Evolutionary conservation across 495 filamentous ascomycete species (phyloP).

Genomic region (Penicillium waksmanii): DNA sequence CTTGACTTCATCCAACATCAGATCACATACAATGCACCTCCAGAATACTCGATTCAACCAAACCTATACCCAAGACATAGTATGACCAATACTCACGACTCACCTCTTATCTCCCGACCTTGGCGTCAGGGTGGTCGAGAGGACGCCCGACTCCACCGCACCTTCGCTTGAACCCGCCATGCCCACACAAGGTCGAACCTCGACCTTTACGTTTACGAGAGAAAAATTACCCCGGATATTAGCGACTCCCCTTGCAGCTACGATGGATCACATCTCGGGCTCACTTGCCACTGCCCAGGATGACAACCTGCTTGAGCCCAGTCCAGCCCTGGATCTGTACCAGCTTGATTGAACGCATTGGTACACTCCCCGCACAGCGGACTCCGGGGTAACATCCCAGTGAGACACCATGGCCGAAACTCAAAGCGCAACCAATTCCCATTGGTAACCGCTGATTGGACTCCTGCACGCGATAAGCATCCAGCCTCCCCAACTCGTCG

Average conservation of each 20-base stretch:
- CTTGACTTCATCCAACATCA: neutral
- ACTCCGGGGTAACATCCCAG: constrained; percentile 21
- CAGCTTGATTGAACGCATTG: neutral
- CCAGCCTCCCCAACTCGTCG: neutral
- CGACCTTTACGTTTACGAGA: constrained; percentile 27
- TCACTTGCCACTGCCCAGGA: neutral
- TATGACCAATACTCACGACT: constrained; percentile 31
- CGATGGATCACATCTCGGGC: constrained; percentile 1
- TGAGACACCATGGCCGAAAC: constrained; percentile 18
- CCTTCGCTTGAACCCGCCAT: constrained; percentile 9
- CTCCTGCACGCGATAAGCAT: neutral
- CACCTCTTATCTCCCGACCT: constrained; percentile 28
- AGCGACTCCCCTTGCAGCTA: neutral
- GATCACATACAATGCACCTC: neutral
- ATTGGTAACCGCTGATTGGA: constrained; percentile 3
- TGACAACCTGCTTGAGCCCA: neutral
- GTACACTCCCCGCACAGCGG: constrained; percentile 7
- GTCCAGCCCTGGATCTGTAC: neutral
- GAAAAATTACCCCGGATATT: constrained; percentile 35
- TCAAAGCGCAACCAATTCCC: constrained; percentile 4
- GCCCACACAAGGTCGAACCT: neutral
- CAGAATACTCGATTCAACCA: neutral
- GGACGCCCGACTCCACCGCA: constrained; percentile 26
- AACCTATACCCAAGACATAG: neutral
- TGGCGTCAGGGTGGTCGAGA: constrained; percentile 17